Evolutionary conservation across 345 rosid genomes (phyloP).

Genomic region (Punica granatum): DNA sequence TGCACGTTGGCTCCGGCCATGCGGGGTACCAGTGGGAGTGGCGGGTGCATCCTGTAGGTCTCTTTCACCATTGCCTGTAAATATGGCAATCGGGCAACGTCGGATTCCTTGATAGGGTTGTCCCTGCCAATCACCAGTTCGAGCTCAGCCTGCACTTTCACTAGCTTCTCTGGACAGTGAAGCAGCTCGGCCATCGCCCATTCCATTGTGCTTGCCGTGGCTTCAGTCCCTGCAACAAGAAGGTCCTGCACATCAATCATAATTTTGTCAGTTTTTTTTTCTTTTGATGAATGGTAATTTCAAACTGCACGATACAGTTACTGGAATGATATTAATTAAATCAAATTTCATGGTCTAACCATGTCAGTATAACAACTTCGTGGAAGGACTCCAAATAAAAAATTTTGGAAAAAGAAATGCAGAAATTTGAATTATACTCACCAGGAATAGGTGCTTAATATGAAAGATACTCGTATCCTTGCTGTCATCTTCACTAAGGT

Average conservation of each 20-base stretch:
- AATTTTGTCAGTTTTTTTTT: no score
- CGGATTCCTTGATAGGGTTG: no score
- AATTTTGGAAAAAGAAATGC: not conserved
- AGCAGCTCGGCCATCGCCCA: slow-evolving; percentile 32
- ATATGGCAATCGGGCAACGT: no score
- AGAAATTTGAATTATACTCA: not conserved
- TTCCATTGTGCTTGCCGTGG: slow-evolving; percentile 23
- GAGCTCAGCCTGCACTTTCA: not conserved
- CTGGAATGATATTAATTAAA: no score
- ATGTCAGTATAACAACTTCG: no score
- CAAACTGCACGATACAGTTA: no score
- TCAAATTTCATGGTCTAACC: no score
- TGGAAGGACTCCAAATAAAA: not conserved
- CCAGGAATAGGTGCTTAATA: slow-evolving; percentile 12
- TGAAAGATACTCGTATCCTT: slow-evolving; percentile 5
- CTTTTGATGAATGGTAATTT: no score
- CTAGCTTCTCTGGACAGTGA: slow-evolving; percentile 12
- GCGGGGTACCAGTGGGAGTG: slow-evolving; percentile 16
- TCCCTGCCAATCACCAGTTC: no score
- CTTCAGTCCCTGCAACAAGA: slow-evolving; percentile 23
- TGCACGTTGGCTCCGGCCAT: slow-evolving; percentile 5
- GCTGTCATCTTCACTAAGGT: slow-evolving; percentile 7
- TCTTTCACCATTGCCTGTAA: no score
- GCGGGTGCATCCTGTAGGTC: slow-evolving; percentile 21
- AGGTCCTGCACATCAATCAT: slow-evolving; percentile 10